Conservation (phyloP, 352 stramenopile species). For the Phytophthora nicotianae region DNA sequence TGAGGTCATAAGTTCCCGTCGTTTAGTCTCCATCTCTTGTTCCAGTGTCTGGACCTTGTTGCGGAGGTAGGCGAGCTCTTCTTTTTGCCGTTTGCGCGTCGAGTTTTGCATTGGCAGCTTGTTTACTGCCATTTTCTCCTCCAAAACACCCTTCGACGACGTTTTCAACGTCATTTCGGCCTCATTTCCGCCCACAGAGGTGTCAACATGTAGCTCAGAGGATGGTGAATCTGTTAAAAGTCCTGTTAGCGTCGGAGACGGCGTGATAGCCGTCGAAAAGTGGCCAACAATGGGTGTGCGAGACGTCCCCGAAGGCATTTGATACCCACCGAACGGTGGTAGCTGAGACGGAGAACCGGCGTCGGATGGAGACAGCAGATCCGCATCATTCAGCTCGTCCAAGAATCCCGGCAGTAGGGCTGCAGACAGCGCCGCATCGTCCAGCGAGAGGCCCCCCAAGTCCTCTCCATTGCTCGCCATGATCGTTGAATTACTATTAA, state of each 20-base stretch:
- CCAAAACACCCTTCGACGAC: not conserved
- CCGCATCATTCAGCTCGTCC: conserved; percentile 35
- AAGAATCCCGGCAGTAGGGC: conserved; percentile 35
- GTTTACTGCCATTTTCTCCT: conserved; percentile 4
- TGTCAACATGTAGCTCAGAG: not conserved
- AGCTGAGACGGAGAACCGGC: not conserved
- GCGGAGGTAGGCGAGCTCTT: conserved; percentile 60
- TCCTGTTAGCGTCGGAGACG: not conserved
- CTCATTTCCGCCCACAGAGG: not conserved
- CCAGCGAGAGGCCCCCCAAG: conserved; percentile 9
- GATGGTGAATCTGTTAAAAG: not conserved
- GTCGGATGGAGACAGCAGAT: conserved; percentile 15
- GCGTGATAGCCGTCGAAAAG: not conserved
- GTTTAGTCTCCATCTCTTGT: conserved; percentile 31
- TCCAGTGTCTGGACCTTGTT: conserved; percentile 51
- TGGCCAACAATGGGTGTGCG: conserved; percentile 5
- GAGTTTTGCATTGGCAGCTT: conserved; percentile 53
- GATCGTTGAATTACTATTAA: conserved; percentile 6
- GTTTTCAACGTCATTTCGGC: conserved; percentile 8
- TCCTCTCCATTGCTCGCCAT: conserved; percentile 14
- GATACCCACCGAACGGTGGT: conserved; percentile 5
- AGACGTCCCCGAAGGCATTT: not conserved
- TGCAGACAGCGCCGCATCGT: conserved; percentile 18
- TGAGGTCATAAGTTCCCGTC: conserved; percentile 14
- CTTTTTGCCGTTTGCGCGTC: conserved; percentile 55